phyloP scores from a whole-genome alignment of 116 monocot genomes.

The Phalaenopsis hybrid region DNA sequence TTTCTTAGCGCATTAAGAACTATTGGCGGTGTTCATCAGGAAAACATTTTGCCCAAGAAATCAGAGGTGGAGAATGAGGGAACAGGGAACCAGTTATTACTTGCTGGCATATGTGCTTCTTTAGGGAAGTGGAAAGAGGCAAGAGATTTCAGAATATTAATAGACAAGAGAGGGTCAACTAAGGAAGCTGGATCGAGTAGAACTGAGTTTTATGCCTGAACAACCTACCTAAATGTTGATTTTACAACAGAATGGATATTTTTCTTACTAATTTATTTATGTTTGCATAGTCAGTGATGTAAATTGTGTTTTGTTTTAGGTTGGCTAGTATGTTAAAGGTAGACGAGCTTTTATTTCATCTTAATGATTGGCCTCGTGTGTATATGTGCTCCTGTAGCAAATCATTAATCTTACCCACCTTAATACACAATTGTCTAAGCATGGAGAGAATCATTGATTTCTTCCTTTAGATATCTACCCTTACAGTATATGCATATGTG shows the following conservation, averaged over 20 bases:
- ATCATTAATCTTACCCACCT: too few species aligned
- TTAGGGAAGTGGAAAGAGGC: constrained; percentile 43
- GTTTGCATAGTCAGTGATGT: too few species aligned
- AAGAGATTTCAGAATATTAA: constrained; percentile 16
- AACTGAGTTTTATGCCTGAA: background rate
- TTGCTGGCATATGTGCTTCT: constrained; percentile 25
- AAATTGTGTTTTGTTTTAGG: too few species aligned
- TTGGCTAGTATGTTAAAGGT: too few species aligned
- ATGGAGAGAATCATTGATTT: too few species aligned
- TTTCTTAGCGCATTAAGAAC: constrained; percentile 31
- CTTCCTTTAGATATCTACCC: too few species aligned
- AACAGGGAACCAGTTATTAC: constrained; percentile 26
- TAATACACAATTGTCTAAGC: too few species aligned
- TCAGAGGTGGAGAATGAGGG: background rate
- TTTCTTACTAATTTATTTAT: too few species aligned
- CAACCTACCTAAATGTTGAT: background rate
- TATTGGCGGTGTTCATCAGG: background rate
- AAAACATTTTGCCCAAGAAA: constrained; percentile 7
- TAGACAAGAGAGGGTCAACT: constrained; percentile 23
- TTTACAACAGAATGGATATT: background rate
- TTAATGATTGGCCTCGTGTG: too few species aligned
- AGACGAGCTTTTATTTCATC: too few species aligned
- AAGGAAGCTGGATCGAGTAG: constrained; percentile 46
- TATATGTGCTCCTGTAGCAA: too few species aligned
- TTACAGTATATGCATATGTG: too few species aligned